phyloP scores from a whole-genome alignment of 176 grass and related monocot genomes.

The sorghum (Sorghum bicolor) region DNA sequence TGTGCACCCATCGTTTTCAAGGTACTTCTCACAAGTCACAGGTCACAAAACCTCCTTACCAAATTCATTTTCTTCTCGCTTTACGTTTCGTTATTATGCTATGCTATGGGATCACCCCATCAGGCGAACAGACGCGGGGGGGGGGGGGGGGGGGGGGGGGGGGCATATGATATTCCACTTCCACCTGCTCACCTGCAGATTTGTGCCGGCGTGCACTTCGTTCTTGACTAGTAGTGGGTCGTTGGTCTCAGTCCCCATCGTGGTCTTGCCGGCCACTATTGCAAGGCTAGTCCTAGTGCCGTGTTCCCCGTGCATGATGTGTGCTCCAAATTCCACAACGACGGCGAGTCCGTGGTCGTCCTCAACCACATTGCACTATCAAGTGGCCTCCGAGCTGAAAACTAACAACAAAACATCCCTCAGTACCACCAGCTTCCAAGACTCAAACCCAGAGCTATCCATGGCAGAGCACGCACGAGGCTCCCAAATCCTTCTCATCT shows the following conservation, averaged over 20 bases:
- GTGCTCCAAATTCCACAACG: constrained; percentile 33
- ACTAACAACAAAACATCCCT: not conserved
- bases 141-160: too few species aligned
- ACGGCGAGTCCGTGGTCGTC: not conserved
- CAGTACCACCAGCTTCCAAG: not conserved
- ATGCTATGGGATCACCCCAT: not conserved
- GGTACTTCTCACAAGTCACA: not conserved
- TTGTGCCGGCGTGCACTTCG: not conserved
- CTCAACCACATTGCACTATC: not conserved
- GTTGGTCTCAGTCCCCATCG: not conserved
- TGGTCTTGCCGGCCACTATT: constrained; percentile 23
- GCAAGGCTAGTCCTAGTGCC: constrained; percentile 10
- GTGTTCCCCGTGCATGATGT: not conserved
- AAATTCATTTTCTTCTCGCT: not conserved
- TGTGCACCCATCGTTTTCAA: not conserved
- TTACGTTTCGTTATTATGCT: not conserved
- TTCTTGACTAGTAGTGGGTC: not conserved
- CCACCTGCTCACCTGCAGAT: not conserved
- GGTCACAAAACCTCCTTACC: not conserved
- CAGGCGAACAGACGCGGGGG: too few species aligned
- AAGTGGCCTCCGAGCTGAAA: not conserved
- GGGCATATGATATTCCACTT: too few species aligned
- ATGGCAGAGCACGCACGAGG: constrained; percentile 15
- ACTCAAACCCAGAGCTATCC: not conserved
- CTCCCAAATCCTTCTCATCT: not conserved